Evolutionary conservation across 2,329 filamentous ascomycete species (phyloP).

Genomic region (Thelonectria discophora): DNA sequence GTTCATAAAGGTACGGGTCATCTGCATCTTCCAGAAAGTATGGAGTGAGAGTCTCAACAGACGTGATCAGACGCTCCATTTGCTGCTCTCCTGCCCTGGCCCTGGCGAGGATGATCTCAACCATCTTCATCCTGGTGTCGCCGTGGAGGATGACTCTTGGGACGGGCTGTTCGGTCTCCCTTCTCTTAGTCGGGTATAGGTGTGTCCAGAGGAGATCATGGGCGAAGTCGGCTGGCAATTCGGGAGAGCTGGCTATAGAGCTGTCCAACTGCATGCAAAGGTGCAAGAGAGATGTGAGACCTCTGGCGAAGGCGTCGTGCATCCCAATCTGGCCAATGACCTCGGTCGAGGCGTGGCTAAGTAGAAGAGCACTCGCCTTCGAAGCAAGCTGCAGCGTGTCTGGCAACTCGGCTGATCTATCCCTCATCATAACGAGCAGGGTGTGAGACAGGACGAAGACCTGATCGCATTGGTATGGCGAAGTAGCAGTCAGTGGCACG

Average conservation of each 20-base stretch:
- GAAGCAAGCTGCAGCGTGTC: conserved; percentile 44
- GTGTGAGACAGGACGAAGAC: conserved; percentile 53
- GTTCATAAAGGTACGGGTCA: conserved; percentile 68
- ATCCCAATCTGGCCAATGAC: conserved; percentile 41
- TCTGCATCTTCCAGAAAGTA: conserved; percentile 50
- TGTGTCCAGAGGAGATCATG: conserved; percentile 67
- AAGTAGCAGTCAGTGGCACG: conserved; percentile 44
- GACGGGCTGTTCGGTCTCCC: conserved; percentile 42
- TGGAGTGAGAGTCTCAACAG: conserved; percentile 47
- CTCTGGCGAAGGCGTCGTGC: conserved; percentile 43
- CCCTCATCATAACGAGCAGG: conserved; percentile 50
- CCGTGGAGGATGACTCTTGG: conserved; percentile 59
- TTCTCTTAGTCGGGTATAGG: conserved; percentile 68
- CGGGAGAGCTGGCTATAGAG: conserved; percentile 34
- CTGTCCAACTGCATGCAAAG: conserved; percentile 44
- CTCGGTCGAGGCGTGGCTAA: conserved; percentile 54
- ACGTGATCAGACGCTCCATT: conserved; percentile 60
- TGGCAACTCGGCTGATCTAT: conserved; percentile 41
- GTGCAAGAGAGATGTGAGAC: conserved; percentile 44
- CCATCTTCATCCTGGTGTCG: conserved; percentile 66
- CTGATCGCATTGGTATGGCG: conserved; percentile 54
- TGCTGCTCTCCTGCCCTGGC: conserved; percentile 61
- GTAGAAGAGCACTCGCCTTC: conserved; percentile 46
- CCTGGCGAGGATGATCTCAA: conserved; percentile 66
- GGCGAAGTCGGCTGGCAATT: conserved; percentile 43